These are phyloP conservation scores for Apiotrichum gamsii DNA, from an alignment of 1,284 basidiomycete species.

Conservation along the genomic window DNA sequence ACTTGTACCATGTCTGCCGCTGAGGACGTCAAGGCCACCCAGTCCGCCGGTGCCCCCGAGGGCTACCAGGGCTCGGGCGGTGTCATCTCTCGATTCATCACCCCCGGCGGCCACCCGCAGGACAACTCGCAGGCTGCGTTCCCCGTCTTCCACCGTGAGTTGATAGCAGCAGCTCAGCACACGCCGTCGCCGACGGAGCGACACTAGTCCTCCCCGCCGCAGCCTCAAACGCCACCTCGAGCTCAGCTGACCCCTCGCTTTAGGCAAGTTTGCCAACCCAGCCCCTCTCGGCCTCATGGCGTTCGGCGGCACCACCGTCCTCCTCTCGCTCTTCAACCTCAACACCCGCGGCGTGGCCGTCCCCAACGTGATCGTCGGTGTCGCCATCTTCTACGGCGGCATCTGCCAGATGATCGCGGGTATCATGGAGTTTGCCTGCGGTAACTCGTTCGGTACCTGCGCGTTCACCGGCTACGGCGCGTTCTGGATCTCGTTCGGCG, in stretches of 20 bases:
- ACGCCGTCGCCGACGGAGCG: no score
- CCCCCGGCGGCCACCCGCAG: conserved; percentile 43
- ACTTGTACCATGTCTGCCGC: conserved; percentile 1
- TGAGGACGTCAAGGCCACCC: conserved; percentile 4
- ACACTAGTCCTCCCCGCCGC: no score
- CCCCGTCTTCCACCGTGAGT: conserved; percentile 47
- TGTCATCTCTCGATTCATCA: conserved; percentile 28
- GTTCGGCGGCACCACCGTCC: conserved; percentile 53
- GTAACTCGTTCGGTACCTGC: conserved; percentile 56
- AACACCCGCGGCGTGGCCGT: conserved; percentile 43
- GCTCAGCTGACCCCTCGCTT: no score
- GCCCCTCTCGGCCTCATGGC: conserved; percentile 51
- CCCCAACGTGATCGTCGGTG: conserved; percentile 73
- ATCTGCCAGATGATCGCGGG: conserved; percentile 60
- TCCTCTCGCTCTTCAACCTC: conserved; percentile 50
- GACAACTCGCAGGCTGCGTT: conserved; percentile 43
- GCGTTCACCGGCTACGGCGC: conserved; percentile 77
- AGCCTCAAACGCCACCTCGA: no score
- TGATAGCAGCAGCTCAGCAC: no score
- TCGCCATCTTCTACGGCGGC: conserved; percentile 76
- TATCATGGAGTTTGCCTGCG: conserved; percentile 62
- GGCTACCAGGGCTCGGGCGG: conserved; percentile 25
- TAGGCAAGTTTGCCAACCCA: conserved; percentile 52
- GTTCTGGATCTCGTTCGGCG: conserved; percentile 51
- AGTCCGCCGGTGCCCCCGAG: conserved; percentile 1